These are phyloP conservation scores for Corinectria fuckeliana DNA, from an alignment of 2,329 filamentous ascomycete genomes.

Conservation along the genomic window DNA sequence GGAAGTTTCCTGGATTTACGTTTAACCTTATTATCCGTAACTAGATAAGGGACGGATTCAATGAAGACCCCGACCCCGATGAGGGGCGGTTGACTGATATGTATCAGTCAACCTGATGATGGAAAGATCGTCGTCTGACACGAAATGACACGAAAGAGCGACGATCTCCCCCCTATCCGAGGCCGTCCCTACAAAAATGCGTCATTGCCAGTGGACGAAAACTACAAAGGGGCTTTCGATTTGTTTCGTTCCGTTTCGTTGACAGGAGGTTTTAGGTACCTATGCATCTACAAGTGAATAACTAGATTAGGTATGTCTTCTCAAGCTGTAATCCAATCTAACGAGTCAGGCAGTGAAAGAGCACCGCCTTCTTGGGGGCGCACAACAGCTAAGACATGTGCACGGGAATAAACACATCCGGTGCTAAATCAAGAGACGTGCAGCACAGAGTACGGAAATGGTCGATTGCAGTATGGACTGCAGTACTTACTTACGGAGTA, in stretches of 20 bases:
- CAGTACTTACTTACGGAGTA: not conserved
- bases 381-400: not conserved
- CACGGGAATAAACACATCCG: too few species aligned
- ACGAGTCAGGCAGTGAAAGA: not conserved
- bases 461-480: not conserved
- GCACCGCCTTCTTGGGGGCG: not conserved
- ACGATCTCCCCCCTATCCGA: not conserved
- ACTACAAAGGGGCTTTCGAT: too few species aligned
- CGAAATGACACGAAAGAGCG: not conserved
- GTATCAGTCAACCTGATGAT: slow-evolving; percentile 5
- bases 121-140: not conserved
- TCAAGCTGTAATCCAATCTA: too few species aligned
- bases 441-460: not conserved
- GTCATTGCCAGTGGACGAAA: too few species aligned
- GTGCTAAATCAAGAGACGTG: too few species aligned
- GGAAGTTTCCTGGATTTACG: not conserved
- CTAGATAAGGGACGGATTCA: too few species aligned
- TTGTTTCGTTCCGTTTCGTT: not conserved
- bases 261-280: too few species aligned
- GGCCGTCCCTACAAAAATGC: too few species aligned
- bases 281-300: not conserved
- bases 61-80: too few species aligned
- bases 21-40: not conserved
- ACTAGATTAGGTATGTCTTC: too few species aligned
- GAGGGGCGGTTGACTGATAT: not conserved